Base-by-base conservation (phyloP, 441 rosid genomes). In the Bruguiera hainesii region DNA sequence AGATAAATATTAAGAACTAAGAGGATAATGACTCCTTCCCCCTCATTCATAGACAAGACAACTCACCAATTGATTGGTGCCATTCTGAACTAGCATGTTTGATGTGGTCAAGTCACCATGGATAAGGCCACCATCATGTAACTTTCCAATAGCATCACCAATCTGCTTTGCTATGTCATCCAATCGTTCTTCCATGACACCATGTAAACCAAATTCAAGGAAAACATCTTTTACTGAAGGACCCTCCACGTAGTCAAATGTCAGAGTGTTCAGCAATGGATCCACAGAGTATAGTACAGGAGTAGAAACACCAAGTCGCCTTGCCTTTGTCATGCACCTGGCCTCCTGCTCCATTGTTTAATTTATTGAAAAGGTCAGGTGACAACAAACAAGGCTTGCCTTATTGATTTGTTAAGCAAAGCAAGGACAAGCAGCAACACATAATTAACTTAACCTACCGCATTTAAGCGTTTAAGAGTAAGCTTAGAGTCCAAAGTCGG, bases 21-120 rank as follows among this genome's bases (percentile, higher is more conserved):
- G 6, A 55, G 58, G 28, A 23, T 20, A 23, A 23, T 15, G 16
- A 55, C 18, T 55, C 29, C 1, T 42, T 42, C 15, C 16, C 48
- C 48, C 16, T 42, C 18, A 42, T 42, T 3, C 48, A 42, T 42
- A 42, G 16, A 42, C 13, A 42, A 42, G 5, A 42, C 18, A 42
- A 67, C 82, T 76, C 58, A 88, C 93, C 83, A 91, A 74, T 75
- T 84, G 89, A 74, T 89, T 87, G 25, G 83, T 81, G 63, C 80
- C 88, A 56, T 65, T 78, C 61, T 84, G 81, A 61, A 90, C 69
- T 71, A 95, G 73, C 96, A 95, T 90, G 75, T 95, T 82, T 23
- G 97, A 90, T 0, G 99, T 95, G 73, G 99, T 95, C 69, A 92
- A 81, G 69, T 95, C 99, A 29, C 99, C 99, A 71, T 95, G 99